These are phyloP conservation scores for Hypoxylon rickii DNA, from an alignment of 495 filamentous ascomycete genomes.

Conservation along the genomic window DNA sequence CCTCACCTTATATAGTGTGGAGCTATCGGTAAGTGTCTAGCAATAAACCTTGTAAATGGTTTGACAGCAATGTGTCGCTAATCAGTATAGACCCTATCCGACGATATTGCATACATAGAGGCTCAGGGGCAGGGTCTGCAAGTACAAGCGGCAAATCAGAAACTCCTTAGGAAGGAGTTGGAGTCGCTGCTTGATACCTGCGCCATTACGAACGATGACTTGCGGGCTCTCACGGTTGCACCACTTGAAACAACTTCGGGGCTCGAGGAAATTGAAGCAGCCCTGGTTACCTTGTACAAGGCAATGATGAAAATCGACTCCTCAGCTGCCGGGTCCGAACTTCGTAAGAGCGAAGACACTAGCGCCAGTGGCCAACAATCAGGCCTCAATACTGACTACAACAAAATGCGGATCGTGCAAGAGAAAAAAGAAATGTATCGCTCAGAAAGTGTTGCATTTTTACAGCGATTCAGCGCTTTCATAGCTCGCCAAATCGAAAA, in stretches of 20 bases:
- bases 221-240: constrained; percentile 72
- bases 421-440: constrained; percentile 90
- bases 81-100: constrained; percentile 77
- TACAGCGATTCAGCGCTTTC: constrained; percentile 77
- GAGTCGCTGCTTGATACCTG: constrained; percentile 81
- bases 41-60: background rate
- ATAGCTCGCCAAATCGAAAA: constrained; percentile 80
- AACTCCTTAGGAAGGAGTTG: constrained; percentile 86
- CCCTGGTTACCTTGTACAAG: constrained; percentile 82
- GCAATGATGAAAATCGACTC: constrained; percentile 96
- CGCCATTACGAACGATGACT: constrained; percentile 75
- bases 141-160: constrained; percentile 96
- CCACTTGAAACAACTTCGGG: constrained; percentile 73
- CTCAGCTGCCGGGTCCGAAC: constrained; percentile 60
- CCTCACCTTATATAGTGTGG: constrained; percentile 89
- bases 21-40: constrained; percentile 82
- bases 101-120: constrained; percentile 96
- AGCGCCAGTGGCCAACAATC: constrained; percentile 54
- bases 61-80: constrained; percentile 35
- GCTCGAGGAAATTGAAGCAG: constrained; percentile 73
- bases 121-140: constrained; percentile 95
- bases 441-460: constrained; percentile 69
- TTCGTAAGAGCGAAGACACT: constrained; percentile 55
- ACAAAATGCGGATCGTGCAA: constrained; percentile 88
- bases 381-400: constrained; percentile 75